A percentile compares a stretch with the other conserved stretches of the same genome.
phyloP scores from a whole-genome alignment of 305 asterid genomes.

The Rubia peregrina region DNA sequence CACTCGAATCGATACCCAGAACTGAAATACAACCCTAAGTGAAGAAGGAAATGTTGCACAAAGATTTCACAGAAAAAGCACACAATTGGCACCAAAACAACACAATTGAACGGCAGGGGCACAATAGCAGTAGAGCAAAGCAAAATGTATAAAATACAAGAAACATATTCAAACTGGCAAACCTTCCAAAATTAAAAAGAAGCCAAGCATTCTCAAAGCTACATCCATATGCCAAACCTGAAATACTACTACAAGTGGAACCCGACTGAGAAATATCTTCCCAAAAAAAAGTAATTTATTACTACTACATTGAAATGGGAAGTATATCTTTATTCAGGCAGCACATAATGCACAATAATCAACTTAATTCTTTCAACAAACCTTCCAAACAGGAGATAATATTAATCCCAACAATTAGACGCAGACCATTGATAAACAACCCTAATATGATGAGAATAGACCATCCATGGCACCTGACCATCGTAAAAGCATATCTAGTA shows the following conservation, averaged over 20 bases:
- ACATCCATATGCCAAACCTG: not conserved
- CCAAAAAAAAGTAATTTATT: not conserved
- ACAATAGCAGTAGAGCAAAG: not conserved
- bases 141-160: not conserved
- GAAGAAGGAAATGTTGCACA: not conserved
- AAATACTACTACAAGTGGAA: not conserved
- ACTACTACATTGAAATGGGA: too few relatives aligned
- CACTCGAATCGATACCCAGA: too few relatives aligned
- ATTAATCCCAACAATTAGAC: not conserved
- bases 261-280: not conserved
- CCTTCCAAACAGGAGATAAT: not conserved
- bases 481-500: not conserved
- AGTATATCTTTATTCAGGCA: too few relatives aligned
- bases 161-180: not conserved
- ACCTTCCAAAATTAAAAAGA: not conserved
- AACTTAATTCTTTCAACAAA: too few relatives aligned
- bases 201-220: not conserved
- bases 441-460: not conserved
- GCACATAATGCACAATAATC: too few relatives aligned
- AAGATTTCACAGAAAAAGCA: too few relatives aligned
- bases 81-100: not conserved
- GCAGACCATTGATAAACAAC: not conserved
- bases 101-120: not conserved
- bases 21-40: too few relatives aligned
- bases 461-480: not conserved